A percentile compares a stretch with the other conserved stretches of the same genome.
These are phyloP conservation scores for Plantago lanceolata DNA, from an alignment of 305 asterid genomes.

Conservation along the genomic window DNA sequence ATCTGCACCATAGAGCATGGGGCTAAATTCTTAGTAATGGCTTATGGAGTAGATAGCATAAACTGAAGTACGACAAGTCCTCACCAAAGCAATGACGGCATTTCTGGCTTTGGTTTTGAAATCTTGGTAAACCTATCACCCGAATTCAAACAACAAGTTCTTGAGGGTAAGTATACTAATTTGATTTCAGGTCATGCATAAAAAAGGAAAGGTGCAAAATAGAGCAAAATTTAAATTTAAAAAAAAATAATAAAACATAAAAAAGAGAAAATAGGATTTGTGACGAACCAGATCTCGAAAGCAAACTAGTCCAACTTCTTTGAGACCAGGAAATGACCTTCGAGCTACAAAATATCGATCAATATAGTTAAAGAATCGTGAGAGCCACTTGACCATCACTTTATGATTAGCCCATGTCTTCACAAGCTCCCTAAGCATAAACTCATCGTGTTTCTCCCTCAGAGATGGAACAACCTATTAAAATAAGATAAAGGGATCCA, in stretches of 20 bases:
- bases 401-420: conserved; percentile 45
- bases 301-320: conserved; percentile 35
- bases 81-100: conserved; percentile 38
- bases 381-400: conserved; percentile 50
- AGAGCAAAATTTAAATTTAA: not conserved
- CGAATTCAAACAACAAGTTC: conserved; percentile 9
- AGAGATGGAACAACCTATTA: conserved; percentile 42
- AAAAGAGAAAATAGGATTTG: not conserved
- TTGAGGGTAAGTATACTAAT: not conserved
- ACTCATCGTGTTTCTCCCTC: conserved; percentile 37
- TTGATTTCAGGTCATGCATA: too few species aligned
- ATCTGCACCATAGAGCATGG: conserved; percentile 30
- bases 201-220: not conserved
- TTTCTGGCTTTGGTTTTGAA: conserved; percentile 36
- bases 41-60: not conserved
- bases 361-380: conserved; percentile 43
- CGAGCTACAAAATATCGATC: conserved; percentile 36
- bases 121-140: conserved; percentile 38
- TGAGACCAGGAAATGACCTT: conserved; percentile 29
- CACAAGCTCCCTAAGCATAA: conserved; percentile 45
- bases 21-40: not conserved
- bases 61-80: conserved; percentile 5
- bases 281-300: conserved; percentile 38
- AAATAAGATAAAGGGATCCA: not conserved
- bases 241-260: not conserved